Evolutionary conservation across 179 eudicot species (phyloP).

Genomic region (Vitellaria paradoxa): DNA sequence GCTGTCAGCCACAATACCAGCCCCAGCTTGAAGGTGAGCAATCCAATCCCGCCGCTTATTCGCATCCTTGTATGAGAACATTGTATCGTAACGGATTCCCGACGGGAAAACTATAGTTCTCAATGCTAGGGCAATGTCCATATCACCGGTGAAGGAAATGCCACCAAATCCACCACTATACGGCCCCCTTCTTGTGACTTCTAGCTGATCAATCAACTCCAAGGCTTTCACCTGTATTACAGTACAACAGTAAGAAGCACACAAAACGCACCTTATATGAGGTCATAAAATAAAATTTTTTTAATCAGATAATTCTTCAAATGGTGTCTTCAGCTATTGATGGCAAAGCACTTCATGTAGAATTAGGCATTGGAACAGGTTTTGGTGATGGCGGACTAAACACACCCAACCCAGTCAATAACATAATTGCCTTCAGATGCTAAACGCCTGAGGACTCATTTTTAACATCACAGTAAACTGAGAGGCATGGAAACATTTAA

Average conservation of each 20-base stretch:
- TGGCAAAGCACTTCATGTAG: not conserved
- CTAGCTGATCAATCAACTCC: constrained; percentile 67
- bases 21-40: constrained; percentile 66
- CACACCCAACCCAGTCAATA: not conserved
- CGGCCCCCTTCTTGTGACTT: constrained; percentile 59
- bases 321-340: not conserved
- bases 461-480: no score
- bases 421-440: not conserved
- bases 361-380: not conserved
- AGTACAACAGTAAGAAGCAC: not conserved
- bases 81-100: constrained; percentile 38
- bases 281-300: no score
- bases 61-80: constrained; percentile 43
- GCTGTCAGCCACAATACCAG: constrained; percentile 57
- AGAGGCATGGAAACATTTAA: no score
- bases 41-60: constrained; percentile 60
- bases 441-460: no score
- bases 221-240: constrained; percentile 57
- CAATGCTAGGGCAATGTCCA: constrained; percentile 62
- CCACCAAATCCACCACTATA: constrained; percentile 74
- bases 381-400: not conserved
- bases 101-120: constrained; percentile 74
- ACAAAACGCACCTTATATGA: not conserved
- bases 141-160: constrained; percentile 69
- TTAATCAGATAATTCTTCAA: no score